Base-by-base conservation (phyloP, 2,329 filamentous ascomycete genomes). In the Cordyceps pruinosa region DNA sequence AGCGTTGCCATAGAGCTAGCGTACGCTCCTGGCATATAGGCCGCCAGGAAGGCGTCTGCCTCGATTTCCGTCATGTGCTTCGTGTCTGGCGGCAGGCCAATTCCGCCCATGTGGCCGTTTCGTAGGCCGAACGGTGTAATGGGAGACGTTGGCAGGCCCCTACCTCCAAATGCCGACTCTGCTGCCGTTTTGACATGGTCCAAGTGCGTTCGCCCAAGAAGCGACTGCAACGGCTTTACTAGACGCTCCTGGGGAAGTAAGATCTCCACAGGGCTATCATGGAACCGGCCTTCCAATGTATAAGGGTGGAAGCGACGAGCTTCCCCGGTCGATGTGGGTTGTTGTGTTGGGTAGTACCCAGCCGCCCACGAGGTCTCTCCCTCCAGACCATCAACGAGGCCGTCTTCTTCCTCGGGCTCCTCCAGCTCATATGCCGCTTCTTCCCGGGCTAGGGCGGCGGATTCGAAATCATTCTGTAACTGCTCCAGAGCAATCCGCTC, bases 141-240 rank as follows among this genome's bases (percentile, higher is more conserved):
- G 1, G 88, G 85, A 2, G 90, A 95, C 66, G 87, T 79, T 3
- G 92, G 92, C 17, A 97, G 75, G 0, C 85, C 83, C 4, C 73
- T 72, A 0, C 93, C 93, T 44, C 92, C 93, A 68, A 96, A 93
- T 1, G 83, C 78, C 44, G 78, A 81, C 62, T 89, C 83, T 0
- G 92, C 89, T 1, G 87, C 80, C 57, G 87, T 80, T 34, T 79
- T 78, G 32, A 97, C 76, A 67, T 99, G 94, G 57, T 85, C 87
- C 44, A 85, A 82, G 58, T 90, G 82, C 55, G 84, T 82, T 56
- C 86, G 77, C 15, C 78, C 77, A 2, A 97, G 77, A 2, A 96
- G 77, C 5, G 81, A 72, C 2, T 82, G 78, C 19, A 96, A 85
- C 0, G 91, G 91, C 4, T 80, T 74, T 9, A 88, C 79, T 41